These are phyloP conservation scores for Solanum virginianum DNA, from an alignment of 257 asterid genomes.

Conservation along the genomic window DNA sequence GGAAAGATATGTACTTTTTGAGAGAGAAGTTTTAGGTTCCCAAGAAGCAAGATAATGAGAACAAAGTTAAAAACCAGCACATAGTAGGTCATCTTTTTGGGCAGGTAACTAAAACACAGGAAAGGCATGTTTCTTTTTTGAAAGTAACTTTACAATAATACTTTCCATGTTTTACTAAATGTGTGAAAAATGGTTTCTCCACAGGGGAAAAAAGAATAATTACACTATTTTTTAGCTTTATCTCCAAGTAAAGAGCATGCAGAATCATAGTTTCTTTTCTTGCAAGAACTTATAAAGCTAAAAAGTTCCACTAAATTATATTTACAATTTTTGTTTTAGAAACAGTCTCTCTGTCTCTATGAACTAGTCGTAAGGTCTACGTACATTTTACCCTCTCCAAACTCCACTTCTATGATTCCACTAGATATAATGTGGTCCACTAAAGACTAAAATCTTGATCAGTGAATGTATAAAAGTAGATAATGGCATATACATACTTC, in stretches of 20 bases:
- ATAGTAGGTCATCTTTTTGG: constrained; percentile 6
- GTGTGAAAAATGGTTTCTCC: constrained; percentile 12
- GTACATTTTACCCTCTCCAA: too few species aligned
- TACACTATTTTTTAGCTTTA: neutral
- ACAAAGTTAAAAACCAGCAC: constrained; percentile 7
- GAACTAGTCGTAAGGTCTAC: too few species aligned
- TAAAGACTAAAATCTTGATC: neutral
- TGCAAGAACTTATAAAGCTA: neutral
- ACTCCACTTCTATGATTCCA: too few species aligned
- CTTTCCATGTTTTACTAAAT: constrained; percentile 6
- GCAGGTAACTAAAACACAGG: constrained; percentile 5
- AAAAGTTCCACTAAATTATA: too few species aligned
- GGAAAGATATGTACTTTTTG: too few species aligned
- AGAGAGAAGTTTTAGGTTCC: neutral
- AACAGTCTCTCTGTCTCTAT: too few species aligned
- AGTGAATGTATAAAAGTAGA: constrained; percentile 5
- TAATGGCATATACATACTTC: neutral
- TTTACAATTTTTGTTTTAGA: too few species aligned
- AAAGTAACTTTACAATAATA: constrained; percentile 32
- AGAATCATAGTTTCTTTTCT: neutral
- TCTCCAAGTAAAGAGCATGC: constrained; percentile 2
- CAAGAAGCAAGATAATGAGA: constrained; percentile 1
- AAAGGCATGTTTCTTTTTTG: constrained; percentile 7
- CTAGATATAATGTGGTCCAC: neutral
- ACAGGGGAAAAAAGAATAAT: neutral